Evolutionary conservation across 768 basidiomycete genomes (phyloP).

Genomic region (Mrakia blollopis): DNA sequence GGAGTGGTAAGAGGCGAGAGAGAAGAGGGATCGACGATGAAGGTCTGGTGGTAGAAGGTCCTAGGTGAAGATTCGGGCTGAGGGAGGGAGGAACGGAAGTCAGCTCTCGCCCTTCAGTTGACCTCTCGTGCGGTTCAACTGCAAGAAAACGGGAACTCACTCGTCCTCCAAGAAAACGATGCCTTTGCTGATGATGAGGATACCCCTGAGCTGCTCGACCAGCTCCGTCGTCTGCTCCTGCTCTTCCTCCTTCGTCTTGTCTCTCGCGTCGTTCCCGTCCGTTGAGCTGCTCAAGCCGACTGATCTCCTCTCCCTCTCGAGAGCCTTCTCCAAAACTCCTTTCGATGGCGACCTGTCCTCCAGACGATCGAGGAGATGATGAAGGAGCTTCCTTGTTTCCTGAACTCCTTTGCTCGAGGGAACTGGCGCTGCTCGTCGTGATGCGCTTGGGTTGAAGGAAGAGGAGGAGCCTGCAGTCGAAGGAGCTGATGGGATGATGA

Average conservation of each 20-base stretch:
- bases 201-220: slow-evolving; percentile 1
- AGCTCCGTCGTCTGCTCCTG: neutral
- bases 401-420: neutral
- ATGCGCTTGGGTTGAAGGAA: no score
- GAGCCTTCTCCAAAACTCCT: neutral
- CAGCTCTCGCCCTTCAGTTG: neutral
- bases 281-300: neutral
- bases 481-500: neutral
- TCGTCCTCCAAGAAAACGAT: neutral
- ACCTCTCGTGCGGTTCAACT: neutral
- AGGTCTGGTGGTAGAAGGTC: neutral
- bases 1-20: slow-evolving; percentile 51
- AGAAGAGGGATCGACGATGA: slow-evolving; percentile 48
- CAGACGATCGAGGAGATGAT: neutral
- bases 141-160: neutral
- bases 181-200: neutral
- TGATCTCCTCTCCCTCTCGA: neutral
- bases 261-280: neutral
- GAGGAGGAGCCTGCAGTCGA: neutral
- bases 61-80: neutral
- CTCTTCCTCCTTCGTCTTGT: neutral
- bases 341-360: neutral
- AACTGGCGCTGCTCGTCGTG: neutral
- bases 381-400: neutral
- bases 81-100: neutral